These are phyloP conservation scores for Gossypium aridum DNA, from an alignment of 441 rosid genomes.

Conservation along the genomic window DNA sequence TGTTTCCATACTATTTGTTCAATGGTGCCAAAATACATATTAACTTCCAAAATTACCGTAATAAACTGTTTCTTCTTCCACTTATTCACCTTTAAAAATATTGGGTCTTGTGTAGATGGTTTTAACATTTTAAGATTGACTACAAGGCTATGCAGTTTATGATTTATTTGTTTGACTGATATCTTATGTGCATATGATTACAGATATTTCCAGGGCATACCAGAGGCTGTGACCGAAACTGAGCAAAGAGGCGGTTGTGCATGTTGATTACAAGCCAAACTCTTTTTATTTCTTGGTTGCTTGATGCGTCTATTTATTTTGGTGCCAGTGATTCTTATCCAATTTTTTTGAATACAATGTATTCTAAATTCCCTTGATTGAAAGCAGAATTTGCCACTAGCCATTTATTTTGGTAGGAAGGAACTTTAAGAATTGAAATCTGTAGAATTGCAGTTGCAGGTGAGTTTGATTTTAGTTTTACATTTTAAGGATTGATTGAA, in stretches of 20 bases:
- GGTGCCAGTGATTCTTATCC: not conserved
- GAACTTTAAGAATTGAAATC: not conserved
- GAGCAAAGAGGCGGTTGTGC: constrained; percentile 93
- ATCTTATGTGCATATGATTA: constrained; percentile 7
- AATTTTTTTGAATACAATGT: constrained; percentile 3
- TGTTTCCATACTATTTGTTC: not conserved
- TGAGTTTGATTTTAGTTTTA: not conserved
- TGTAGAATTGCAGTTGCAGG: not conserved
- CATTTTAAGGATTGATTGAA: constrained; percentile 1
- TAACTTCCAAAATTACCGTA: not conserved
- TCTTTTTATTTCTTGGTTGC: constrained; percentile 5
- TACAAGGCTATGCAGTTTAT: not conserved
- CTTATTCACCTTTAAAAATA: not conserved
- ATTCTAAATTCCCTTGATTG: not conserved
- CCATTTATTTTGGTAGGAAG: not conserved
- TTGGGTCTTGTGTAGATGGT: not conserved
- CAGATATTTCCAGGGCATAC: constrained; percentile 92
- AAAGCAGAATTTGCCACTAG: not conserved
- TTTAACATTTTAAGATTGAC: not conserved
- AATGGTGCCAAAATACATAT: not conserved
- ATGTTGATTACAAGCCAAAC: constrained; percentile 38
- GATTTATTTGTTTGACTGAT: not conserved
- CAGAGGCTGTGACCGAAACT: constrained; percentile 62
- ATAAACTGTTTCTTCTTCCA: not conserved
- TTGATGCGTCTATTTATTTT: constrained; percentile 11